Conservation (phyloP, 2,329 filamentous ascomycete genomes). For the Pezicula rhizophila region DNA sequence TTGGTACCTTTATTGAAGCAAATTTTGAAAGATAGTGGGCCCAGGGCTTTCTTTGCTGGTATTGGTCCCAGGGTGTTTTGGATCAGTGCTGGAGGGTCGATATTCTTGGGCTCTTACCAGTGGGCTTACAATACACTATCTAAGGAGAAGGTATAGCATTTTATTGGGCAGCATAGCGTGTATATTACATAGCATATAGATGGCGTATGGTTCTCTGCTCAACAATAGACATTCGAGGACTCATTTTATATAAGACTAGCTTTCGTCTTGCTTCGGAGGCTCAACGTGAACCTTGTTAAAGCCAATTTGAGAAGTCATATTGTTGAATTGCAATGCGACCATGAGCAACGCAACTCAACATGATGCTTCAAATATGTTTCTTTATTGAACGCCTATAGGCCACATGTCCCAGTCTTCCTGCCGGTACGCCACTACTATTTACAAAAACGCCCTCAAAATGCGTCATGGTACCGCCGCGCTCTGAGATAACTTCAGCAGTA, state of each 20-base stretch:
- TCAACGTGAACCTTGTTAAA: too few relatives aligned
- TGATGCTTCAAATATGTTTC: background rate
- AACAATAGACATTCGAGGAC: background rate
- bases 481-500: too few relatives aligned
- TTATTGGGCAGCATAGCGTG: conserved; percentile 2
- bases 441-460: background rate
- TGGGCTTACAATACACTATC: conserved; percentile 71
- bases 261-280: too few relatives aligned
- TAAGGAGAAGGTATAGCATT: conserved; percentile 26
- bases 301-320: too few relatives aligned
- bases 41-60: conserved; percentile 67
- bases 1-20: conserved; percentile 53
- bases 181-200: conserved; percentile 12
- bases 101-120: conserved; percentile 92
- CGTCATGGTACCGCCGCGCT: background rate
- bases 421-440: background rate
- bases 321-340: too few relatives aligned
- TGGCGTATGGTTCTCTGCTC: conserved; percentile 7
- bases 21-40: conserved; percentile 60
- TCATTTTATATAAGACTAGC: too few relatives aligned
- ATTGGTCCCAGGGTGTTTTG: conserved; percentile 80
- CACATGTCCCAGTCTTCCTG: background rate
- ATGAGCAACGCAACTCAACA: background rate
- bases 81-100: conserved; percentile 91
- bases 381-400: background rate